Evolutionary conservation across 108 stramenopile genomes (phyloP), one percentile per base, ranked within the genome.

Genomic region (Bacterosira constricta): DNA sequence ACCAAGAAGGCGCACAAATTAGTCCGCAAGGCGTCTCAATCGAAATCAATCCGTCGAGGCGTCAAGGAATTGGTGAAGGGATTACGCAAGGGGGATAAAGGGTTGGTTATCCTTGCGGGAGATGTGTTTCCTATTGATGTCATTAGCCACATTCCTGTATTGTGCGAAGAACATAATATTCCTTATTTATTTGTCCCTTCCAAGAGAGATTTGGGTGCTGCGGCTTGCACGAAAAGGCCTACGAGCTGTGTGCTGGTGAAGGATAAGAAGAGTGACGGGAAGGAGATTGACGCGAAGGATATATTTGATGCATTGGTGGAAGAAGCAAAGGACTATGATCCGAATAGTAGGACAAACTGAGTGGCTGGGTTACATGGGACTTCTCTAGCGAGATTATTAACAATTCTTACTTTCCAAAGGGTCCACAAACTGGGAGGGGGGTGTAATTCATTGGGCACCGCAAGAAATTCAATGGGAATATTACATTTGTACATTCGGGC

Each of bases 1-100:
- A 97, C 96, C 20, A 99, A 99, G 78, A 96, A 95, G 63, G 77
- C 90, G 15, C 96, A 97, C 89, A 99, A 99, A 79, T 77, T 98
- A 20, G 98, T 99, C 9, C 95, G 95, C 52, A 98, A 98, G 90
- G 97, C 93, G 4, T 71, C 88, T 20, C 57, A 75, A 47, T 82
- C 88, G 50, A 97, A 97, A 77, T 83, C 81, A 20, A 83, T 97
- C 38, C 93, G 97, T 23, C 73, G 97, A 57, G 96, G 97, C 26
- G 98, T 99, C 35, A 99, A 99, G 78, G 99, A 99, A 83, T 94
- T 99, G 31, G 92, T 97, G 51, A 99, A 99, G 84, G 97, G 95
- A 29, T 39, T 99, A 11, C 91, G 98, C 29, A 98, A 99, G 82
- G 96, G 97, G 7, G 95, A 94, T 38, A 95, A 82, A 57, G 99